Evolutionary conservation across 2,329 filamentous ascomycete genomes (phyloP).

Genomic region (Neonectria coccinea): DNA sequence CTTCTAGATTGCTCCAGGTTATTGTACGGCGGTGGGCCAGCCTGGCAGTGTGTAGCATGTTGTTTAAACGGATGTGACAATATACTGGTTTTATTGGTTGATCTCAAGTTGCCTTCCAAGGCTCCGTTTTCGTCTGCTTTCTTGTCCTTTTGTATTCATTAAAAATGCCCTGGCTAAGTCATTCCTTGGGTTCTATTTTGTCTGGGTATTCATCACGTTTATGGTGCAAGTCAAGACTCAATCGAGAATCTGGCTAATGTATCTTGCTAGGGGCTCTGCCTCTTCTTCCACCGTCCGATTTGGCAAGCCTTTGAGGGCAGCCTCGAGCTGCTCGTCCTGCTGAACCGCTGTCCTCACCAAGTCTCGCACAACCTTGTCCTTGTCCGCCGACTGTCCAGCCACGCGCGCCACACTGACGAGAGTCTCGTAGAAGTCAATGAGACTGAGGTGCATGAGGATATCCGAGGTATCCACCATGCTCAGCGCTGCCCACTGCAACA

Average conservation of each 20-base stretch:
- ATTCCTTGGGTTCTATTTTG: not conserved
- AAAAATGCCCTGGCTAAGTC: not conserved
- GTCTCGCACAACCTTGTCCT: conserved; percentile 52
- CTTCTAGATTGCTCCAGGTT: conserved; percentile 38
- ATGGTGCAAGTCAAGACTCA: conserved; percentile 11
- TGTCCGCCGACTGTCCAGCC: conserved; percentile 50
- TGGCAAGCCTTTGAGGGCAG: conserved; percentile 57
- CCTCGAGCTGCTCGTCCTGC: conserved; percentile 54
- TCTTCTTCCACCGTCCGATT: conserved; percentile 65
- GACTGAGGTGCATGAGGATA: conserved; percentile 61
- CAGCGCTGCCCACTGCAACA: conserved; percentile 65
- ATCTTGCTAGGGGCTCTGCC: conserved; percentile 59
- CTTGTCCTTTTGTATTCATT: not conserved
- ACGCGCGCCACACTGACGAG: conserved; percentile 62
- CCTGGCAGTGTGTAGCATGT: conserved; percentile 41
- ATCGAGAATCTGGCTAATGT: conserved; percentile 56
- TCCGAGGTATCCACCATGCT: conserved; percentile 64
- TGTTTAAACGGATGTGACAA: conserved; percentile 38
- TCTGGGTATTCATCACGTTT: conserved; percentile 30
- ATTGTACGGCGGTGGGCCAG: conserved; percentile 25
- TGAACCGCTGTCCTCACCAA: conserved; percentile 57
- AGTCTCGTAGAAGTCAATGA: conserved; percentile 66
- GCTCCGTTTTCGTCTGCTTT: not conserved
- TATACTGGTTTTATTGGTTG: conserved; percentile 29
- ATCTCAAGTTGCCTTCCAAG: not conserved